A percentile compares a stretch with the other conserved stretches of the same genome.
These are phyloP conservation scores for Fremontodendron californicum DNA, from an alignment of 345 rosid species.

Conservation along the genomic window DNA sequence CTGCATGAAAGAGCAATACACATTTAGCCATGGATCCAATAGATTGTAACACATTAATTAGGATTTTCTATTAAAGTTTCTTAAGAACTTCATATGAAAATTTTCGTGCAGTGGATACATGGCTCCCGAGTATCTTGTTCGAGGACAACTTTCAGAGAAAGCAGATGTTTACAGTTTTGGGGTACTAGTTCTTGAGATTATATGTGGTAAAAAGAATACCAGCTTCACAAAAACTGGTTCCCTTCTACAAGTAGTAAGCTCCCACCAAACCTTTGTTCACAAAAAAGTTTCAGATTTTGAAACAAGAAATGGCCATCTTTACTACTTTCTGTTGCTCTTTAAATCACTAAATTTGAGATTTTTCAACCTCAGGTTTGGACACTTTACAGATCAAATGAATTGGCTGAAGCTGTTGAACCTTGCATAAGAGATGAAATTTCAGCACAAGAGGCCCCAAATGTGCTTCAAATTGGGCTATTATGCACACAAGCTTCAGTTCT, in stretches of 20 bases:
- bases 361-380: slow-evolving; percentile 43
- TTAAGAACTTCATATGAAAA: not conserved
- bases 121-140: slow-evolving; percentile 56
- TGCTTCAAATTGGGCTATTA: slow-evolving; percentile 45
- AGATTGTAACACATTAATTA: not conserved
- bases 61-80: not conserved
- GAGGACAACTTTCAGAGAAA: slow-evolving; percentile 49
- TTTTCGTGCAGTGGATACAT: slow-evolving; percentile 46
- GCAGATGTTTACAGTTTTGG: slow-evolving; percentile 60
- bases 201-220: slow-evolving; percentile 37
- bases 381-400: slow-evolving; percentile 32
- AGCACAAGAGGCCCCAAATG: slow-evolving; percentile 25
- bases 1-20: not conserved
- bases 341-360: not conserved
- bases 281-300: not conserved
- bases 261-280: not conserved
- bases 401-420: slow-evolving; percentile 38
- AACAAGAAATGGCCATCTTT: not conserved
- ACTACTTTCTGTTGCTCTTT: not conserved
- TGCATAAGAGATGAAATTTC: slow-evolving; percentile 28
- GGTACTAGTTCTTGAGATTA: slow-evolving; percentile 46
- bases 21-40: not conserved
- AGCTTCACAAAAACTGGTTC: slow-evolving; percentile 30
- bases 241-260: slow-evolving; percentile 41
- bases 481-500: slow-evolving; percentile 48